Conservation (phyloP, 768 basidiomycete species). For the Sutorius australiensis region DNA sequence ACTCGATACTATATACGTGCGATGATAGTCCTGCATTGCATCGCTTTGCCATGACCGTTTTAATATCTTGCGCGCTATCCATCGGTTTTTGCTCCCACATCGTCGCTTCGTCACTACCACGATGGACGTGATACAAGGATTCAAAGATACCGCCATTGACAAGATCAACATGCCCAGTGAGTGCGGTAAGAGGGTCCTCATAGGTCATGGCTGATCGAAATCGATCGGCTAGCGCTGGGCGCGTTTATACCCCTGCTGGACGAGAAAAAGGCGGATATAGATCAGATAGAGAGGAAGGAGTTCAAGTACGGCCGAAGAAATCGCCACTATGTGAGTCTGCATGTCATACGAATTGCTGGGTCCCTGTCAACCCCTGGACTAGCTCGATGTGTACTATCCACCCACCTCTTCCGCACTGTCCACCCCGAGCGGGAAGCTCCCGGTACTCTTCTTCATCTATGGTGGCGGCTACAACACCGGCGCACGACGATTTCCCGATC, state of each 20-base stretch:
- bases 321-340: slow-evolving; percentile 36
- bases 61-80: neutral
- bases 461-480: slow-evolving; percentile 62
- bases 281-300: slow-evolving; percentile 45
- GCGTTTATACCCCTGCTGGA: slow-evolving; percentile 51
- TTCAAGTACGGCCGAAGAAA: slow-evolving; percentile 50
- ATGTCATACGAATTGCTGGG: neutral
- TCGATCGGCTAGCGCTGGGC: slow-evolving; percentile 37
- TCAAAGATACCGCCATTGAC: slow-evolving; percentile 30
- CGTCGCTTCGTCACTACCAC: neutral
- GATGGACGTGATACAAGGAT: slow-evolving; percentile 37
- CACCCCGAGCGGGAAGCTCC: slow-evolving; percentile 31
- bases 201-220: neutral
- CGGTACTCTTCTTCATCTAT: slow-evolving; percentile 61
- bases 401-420: slow-evolving; percentile 23
- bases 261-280: slow-evolving; percentile 43
- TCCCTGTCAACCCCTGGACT: neutral
- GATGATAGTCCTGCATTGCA: neutral
- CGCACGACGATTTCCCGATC: slow-evolving; percentile 42
- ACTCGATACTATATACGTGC: too few species aligned
- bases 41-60: neutral
- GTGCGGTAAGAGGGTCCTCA: slow-evolving; percentile 1
- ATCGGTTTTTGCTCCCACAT: neutral
- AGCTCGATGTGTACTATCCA: slow-evolving; percentile 72
- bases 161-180: slow-evolving; percentile 36